phyloP scores from a whole-genome alignment of 2,329 filamentous ascomycete species.

The Aschersonia sp. region DNA sequence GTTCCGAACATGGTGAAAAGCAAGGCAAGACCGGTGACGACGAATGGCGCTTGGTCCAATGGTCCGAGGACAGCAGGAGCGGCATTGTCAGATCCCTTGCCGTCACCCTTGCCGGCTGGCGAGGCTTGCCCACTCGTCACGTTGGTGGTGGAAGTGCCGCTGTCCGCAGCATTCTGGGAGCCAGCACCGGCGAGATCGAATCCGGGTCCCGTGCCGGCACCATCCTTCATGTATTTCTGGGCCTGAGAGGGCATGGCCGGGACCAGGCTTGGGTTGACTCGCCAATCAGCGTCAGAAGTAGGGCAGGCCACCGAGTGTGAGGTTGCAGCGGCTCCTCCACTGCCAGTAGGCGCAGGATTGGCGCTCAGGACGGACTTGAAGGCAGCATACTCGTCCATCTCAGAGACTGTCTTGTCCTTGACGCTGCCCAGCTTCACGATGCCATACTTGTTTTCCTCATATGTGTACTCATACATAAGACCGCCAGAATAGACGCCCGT shows the following conservation, averaged over 20 bases:
- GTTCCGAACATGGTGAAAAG: constrained; percentile 24
- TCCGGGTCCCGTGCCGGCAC: constrained; percentile 39
- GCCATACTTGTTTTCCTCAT: constrained; percentile 67
- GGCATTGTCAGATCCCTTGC: constrained; percentile 14
- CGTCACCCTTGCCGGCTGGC: constrained; percentile 9
- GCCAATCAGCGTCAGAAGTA: constrained; percentile 31
- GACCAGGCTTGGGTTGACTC: constrained; percentile 32
- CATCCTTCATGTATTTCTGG: constrained; percentile 35
- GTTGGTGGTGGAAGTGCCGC: constrained; percentile 30
- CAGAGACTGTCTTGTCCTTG: constrained; percentile 35
- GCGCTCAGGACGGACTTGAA: constrained; percentile 32
- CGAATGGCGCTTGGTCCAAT: constrained; percentile 16
- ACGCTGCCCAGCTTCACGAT: constrained; percentile 57
- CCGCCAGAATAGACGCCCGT: constrained; percentile 85
- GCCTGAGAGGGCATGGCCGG: constrained; percentile 37
- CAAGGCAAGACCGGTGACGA: constrained; percentile 19
- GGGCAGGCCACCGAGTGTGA: constrained; percentile 35
- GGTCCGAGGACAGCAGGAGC: constrained; percentile 13
- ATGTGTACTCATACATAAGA: constrained; percentile 87
- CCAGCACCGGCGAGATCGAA: constrained; percentile 34
- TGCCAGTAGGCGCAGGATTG: constrained; percentile 34
- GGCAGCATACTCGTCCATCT: constrained; percentile 45
- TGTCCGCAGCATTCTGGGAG: constrained; percentile 35
- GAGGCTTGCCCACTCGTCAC: constrained; percentile 17
- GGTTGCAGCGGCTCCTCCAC: constrained; percentile 32